phyloP scores from a whole-genome alignment of 345 rosid species.

The Eutrema japonicum region DNA sequence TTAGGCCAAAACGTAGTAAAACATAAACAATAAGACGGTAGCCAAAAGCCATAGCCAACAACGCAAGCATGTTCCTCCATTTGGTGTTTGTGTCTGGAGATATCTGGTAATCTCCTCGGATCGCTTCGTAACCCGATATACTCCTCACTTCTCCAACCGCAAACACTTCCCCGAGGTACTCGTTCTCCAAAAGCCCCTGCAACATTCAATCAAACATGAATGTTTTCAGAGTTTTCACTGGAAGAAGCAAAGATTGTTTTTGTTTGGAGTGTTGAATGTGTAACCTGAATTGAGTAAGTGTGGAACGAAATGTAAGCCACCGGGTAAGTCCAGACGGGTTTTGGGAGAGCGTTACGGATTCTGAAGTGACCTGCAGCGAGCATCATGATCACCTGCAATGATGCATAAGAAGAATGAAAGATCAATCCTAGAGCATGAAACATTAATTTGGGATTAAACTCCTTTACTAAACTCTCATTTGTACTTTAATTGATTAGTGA shows the following conservation, averaged over 20 bases:
- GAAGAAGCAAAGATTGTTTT: not conserved
- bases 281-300: constrained; percentile 86
- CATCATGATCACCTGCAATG: constrained; percentile 90
- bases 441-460: not conserved
- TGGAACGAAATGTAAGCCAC: constrained; percentile 86
- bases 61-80: constrained; percentile 82
- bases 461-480: not conserved
- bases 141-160: constrained; percentile 94
- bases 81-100: constrained; percentile 73
- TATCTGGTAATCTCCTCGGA: constrained; percentile 70
- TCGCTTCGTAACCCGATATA: constrained; percentile 83
- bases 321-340: constrained; percentile 92
- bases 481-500: not conserved
- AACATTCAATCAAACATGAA: constrained; percentile 26
- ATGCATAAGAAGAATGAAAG: constrained; percentile 16
- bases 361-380: constrained; percentile 95
- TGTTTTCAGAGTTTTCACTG: not conserved
- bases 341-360: constrained; percentile 79
- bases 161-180: constrained; percentile 77
- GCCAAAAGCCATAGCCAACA: constrained; percentile 78
- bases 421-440: constrained; percentile 8
- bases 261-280: constrained; percentile 17
- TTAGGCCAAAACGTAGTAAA: constrained; percentile 53
- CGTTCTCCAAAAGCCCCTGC: constrained; percentile 95
- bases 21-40: constrained; percentile 70